phyloP scores from a whole-genome alignment of 352 stramenopile species.

The Globisporangium paroecandrum region DNA sequence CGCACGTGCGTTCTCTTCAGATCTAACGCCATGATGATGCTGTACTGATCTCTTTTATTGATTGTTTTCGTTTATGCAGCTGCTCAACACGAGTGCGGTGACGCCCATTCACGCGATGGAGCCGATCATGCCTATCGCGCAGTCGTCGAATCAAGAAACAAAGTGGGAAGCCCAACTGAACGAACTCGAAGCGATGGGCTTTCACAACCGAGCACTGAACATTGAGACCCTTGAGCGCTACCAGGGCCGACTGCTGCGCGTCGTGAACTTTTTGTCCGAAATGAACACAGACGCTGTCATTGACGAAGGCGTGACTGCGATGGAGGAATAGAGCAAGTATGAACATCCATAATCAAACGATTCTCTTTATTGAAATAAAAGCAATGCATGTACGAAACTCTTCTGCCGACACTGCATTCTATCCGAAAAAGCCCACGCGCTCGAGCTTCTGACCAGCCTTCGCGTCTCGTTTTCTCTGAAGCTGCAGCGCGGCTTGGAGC shows the following conservation, averaged over 20 bases:
- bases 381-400: background rate
- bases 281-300: constrained; percentile 24
- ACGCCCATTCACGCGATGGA: constrained; percentile 73
- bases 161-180: constrained; percentile 67
- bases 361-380: constrained; percentile 10
- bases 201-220: constrained; percentile 61
- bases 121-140: constrained; percentile 48
- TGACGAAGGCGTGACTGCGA: constrained; percentile 24
- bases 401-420: background rate
- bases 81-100: constrained; percentile 28
- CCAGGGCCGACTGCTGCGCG: constrained; percentile 73
- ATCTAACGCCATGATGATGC: background rate
- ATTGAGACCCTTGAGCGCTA: constrained; percentile 75
- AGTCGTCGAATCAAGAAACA: constrained; percentile 40
- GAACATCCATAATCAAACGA: background rate
- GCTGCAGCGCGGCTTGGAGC: constrained; percentile 41
- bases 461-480: constrained; percentile 49
- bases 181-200: constrained; percentile 71
- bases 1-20: background rate
- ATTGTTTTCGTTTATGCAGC: constrained; percentile 10
- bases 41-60: background rate
- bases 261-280: constrained; percentile 82
- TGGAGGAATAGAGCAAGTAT: constrained; percentile 33
- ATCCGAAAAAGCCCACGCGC: constrained; percentile 66
- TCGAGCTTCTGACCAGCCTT: constrained; percentile 45